Evolutionary conservation across 805 yeast species (phyloP).

Genomic region (Kregervanrija pseudodelftensis): DNA sequence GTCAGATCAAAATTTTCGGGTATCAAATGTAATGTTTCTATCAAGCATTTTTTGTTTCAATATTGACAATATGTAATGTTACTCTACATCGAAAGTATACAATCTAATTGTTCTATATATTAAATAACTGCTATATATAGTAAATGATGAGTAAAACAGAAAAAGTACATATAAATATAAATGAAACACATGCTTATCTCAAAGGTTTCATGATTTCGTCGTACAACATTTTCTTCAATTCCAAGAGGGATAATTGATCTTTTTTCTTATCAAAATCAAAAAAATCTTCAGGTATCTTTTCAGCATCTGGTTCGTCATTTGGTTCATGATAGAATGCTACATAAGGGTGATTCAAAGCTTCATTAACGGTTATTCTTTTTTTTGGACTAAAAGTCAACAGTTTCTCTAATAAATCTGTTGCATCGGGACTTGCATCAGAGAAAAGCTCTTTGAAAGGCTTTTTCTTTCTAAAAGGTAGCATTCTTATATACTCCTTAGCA

Average conservation of each 20-base stretch:
- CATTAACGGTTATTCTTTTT: conserved; percentile 74
- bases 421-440: conserved; percentile 53
- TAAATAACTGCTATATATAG: too few relatives aligned
- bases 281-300: conserved; percentile 77
- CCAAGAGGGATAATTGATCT: conserved; percentile 68
- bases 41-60: too few relatives aligned
- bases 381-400: conserved; percentile 79
- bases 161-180: too few relatives aligned
- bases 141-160: too few relatives aligned
- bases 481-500: conserved; percentile 81
- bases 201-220: conserved; percentile 67
- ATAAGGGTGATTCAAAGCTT: conserved; percentile 84
- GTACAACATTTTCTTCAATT: conserved; percentile 70
- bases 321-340: conserved; percentile 88
- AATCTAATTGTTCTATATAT: too few relatives aligned
- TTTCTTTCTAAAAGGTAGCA: conserved; percentile 66
- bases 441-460: conserved; percentile 46
- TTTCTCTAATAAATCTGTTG: conserved; percentile 59
- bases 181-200: neutral
- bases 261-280: conserved; percentile 84
- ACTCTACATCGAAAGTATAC: too few relatives aligned
- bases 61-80: too few relatives aligned
- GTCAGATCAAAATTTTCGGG: too few relatives aligned
- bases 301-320: conserved; percentile 82
- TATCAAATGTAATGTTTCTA: too few relatives aligned